These are phyloP conservation scores for Sutorius australiensis DNA, from an alignment of 768 basidiomycete genomes.

Conservation along the genomic window DNA sequence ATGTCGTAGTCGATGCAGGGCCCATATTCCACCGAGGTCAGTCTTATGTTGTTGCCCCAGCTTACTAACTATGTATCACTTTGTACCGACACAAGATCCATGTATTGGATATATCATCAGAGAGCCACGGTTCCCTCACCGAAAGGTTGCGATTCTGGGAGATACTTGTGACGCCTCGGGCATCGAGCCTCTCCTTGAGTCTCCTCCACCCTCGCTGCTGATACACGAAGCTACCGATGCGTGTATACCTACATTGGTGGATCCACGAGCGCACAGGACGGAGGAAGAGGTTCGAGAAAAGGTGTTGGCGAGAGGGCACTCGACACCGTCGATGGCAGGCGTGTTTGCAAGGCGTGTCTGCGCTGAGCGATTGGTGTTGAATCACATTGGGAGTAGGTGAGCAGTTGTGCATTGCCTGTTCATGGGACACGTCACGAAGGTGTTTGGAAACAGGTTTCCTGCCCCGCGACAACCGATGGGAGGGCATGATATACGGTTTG, in stretches of 20 bases:
- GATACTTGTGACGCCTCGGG: slow-evolving; percentile 67
- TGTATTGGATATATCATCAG: slow-evolving; percentile 77
- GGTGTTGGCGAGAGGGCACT: slow-evolving; percentile 68
- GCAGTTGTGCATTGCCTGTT: slow-evolving; percentile 7
- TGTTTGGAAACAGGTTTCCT: slow-evolving; percentile 43
- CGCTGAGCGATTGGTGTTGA: slow-evolving; percentile 63
- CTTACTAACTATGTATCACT: neutral
- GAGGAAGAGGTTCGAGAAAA: slow-evolving; percentile 43
- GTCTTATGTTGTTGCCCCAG: slow-evolving; percentile 13
- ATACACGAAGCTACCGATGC: slow-evolving; percentile 87
- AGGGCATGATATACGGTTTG: slow-evolving; percentile 32
- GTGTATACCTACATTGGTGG: slow-evolving; percentile 54
- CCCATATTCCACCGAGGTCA: slow-evolving; percentile 74
- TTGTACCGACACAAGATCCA: slow-evolving; percentile 47
- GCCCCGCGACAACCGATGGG: slow-evolving; percentile 38
- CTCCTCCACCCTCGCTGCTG: slow-evolving; percentile 56
- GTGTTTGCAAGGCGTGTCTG: slow-evolving; percentile 59
- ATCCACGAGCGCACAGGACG: slow-evolving; percentile 43
- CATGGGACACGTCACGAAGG: neutral
- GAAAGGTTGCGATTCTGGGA: slow-evolving; percentile 74
- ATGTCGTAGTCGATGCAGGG: slow-evolving; percentile 64
- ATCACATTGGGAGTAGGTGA: slow-evolving; percentile 74
- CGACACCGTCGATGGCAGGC: slow-evolving; percentile 76
- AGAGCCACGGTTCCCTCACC: slow-evolving; percentile 45
- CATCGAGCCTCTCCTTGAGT: slow-evolving; percentile 53